These are phyloP conservation scores for Aspergillus neotritici DNA, from an alignment of 2,329 filamentous ascomycete genomes.

Conservation along the genomic window DNA sequence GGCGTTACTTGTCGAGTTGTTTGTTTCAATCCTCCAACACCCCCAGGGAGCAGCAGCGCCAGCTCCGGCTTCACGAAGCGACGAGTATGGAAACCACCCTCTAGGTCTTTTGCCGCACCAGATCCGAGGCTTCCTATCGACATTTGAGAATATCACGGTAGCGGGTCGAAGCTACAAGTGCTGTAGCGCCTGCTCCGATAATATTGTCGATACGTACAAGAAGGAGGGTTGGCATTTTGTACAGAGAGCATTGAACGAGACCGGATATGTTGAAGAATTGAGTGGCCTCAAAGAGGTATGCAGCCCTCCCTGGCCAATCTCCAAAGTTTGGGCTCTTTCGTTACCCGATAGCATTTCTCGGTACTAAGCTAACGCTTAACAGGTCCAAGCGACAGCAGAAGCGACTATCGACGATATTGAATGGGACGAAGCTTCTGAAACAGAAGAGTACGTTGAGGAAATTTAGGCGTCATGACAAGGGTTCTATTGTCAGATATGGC, in stretches of 20 bases:
- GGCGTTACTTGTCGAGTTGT: conserved; percentile 79
- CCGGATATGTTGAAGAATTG: conserved; percentile 59
- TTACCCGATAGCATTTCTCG: background rate
- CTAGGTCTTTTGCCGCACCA: conserved; percentile 56
- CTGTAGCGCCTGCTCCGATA: conserved; percentile 58
- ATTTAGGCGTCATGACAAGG: conserved; percentile 4
- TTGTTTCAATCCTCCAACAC: conserved; percentile 83
- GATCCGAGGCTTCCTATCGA: conserved; percentile 58
- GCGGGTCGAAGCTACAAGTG: conserved; percentile 54
- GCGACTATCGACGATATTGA: conserved; percentile 41
- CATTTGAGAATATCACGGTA: conserved; percentile 54
- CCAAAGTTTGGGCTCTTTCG: conserved; percentile 17
- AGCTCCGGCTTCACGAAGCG: conserved; percentile 26
- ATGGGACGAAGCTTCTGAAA: conserved; percentile 40
- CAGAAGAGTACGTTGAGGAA: conserved; percentile 29
- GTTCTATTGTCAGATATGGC: no score
- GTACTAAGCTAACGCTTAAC: conserved; percentile 16
- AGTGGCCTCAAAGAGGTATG: conserved; percentile 54
- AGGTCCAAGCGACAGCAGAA: conserved; percentile 45
- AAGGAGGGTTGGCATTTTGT: conserved; percentile 57
- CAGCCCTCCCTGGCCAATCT: background rate
- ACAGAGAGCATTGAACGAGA: conserved; percentile 54
- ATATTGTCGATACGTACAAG: conserved; percentile 49
- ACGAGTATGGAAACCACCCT: conserved; percentile 40
- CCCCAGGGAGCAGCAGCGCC: conserved; percentile 49